These are phyloP conservation scores for Hymenoscyphus linearis DNA, from an alignment of 2,329 filamentous ascomycete species.

Conservation along the genomic window DNA sequence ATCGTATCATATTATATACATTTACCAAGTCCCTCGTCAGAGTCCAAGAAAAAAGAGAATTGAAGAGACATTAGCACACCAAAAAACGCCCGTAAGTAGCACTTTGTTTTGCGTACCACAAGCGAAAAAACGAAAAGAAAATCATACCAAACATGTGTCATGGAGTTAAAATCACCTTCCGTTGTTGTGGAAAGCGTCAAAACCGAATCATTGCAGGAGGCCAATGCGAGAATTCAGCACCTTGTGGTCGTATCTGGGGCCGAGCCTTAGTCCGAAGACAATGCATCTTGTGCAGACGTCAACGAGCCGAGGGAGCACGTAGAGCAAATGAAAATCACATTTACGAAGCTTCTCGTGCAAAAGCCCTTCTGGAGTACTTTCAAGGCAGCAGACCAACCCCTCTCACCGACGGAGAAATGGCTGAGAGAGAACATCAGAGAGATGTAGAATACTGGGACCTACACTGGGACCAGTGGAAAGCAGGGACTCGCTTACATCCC, in stretches of 20 bases:
- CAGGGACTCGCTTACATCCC: background rate
- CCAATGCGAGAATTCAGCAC: background rate
- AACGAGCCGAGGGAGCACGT: background rate
- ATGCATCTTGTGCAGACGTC: background rate
- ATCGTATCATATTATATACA: background rate
- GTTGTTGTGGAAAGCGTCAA: background rate
- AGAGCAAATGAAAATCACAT: background rate
- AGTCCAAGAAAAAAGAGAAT: background rate
- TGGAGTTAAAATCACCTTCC: constrained; percentile 1
- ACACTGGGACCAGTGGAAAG: background rate
- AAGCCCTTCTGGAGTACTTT: background rate
- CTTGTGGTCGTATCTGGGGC: background rate
- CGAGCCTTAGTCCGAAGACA: background rate
- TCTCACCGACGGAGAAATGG: background rate
- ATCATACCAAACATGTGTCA: constrained; percentile 1
- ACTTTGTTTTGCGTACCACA: background rate
- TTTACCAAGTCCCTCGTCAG: background rate
- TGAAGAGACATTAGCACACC: no score
- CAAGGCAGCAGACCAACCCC: background rate
- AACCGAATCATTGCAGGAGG: background rate
- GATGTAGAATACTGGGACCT: background rate
- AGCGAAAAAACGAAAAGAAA: background rate
- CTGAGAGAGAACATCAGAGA: background rate
- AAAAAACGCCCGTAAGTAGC: background rate
- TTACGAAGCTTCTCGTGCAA: background rate